Conservation (phyloP, 2,329 filamentous ascomycete species). For the Fusarium solani-melongenae region DNA sequence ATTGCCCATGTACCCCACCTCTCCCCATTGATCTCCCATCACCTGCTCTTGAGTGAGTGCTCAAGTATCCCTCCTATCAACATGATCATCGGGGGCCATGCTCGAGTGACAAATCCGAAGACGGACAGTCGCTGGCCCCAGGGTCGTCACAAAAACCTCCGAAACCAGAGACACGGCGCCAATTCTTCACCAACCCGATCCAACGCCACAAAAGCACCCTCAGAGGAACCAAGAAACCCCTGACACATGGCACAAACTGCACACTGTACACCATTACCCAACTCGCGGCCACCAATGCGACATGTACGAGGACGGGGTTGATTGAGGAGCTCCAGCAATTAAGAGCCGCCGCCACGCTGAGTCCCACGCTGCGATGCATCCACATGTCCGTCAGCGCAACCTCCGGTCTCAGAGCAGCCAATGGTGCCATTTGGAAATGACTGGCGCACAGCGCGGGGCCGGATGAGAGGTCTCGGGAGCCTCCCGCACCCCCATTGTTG, state of each 20-base stretch:
- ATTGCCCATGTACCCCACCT: slow-evolving; percentile 6
- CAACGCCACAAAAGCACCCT: slow-evolving; percentile 22
- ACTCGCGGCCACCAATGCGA: slow-evolving; percentile 2
- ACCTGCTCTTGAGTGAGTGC: slow-evolving; percentile 28
- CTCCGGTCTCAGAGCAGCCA: slow-evolving; percentile 16
- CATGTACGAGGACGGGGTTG: slow-evolving; percentile 1
- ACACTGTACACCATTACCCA: slow-evolving; percentile 13
- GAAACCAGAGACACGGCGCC: slow-evolving; percentile 25
- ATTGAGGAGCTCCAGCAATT: slow-evolving; percentile 6
- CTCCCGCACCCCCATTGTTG: slow-evolving; percentile 32
- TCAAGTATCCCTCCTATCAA: neutral
- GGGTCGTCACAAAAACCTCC: slow-evolving; percentile 20
- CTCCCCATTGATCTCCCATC: slow-evolving; percentile 19
- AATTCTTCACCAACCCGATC: slow-evolving; percentile 1
- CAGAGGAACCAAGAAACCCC: slow-evolving; percentile 1
- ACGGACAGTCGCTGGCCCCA: slow-evolving; percentile 1
- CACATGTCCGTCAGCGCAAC: slow-evolving; percentile 17
- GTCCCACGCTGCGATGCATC: slow-evolving; percentile 21
- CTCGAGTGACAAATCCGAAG: slow-evolving; percentile 8
- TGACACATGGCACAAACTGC: slow-evolving; percentile 28
- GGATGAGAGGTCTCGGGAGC: slow-evolving; percentile 37
- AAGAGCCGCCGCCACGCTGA: slow-evolving; percentile 17
- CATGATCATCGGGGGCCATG: slow-evolving; percentile 1
- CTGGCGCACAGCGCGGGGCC: slow-evolving; percentile 34
- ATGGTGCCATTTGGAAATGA: slow-evolving; percentile 24